Percentiles rank a stretch among this genome's conserved stretches.
Conservation (phyloP, 192 early-diverging fungal species). For the Coemansia sp. region DNA sequence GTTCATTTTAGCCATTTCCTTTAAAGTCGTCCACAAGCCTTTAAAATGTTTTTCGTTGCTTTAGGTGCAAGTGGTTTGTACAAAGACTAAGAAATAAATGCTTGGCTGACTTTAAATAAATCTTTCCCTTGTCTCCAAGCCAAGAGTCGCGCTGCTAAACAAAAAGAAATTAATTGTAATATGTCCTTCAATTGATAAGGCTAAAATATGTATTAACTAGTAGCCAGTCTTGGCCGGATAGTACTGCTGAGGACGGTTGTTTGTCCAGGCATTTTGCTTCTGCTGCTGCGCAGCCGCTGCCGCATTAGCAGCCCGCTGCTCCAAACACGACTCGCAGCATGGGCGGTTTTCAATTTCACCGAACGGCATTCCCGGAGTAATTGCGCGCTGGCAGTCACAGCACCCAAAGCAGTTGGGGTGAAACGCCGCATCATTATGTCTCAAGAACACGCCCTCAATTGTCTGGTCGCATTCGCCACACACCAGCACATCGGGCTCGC, state of each 20-base stretch:
- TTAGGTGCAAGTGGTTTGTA: too few relatives aligned
- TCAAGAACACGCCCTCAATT: constrained; percentile 51
- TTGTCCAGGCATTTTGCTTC: constrained; percentile 9
- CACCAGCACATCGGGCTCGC: constrained; percentile 6
- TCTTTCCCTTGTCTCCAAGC: too few relatives aligned
- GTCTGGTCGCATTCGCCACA: constrained; percentile 29
- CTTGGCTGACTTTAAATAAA: too few relatives aligned
- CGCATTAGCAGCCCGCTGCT: constrained; percentile 13
- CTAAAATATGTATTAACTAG: neutral
- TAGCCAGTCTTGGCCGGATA: constrained; percentile 9
- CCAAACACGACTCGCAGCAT: constrained; percentile 51
- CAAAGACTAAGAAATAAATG: too few relatives aligned
- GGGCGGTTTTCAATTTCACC: constrained; percentile 42
- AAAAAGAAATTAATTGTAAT: too few relatives aligned
- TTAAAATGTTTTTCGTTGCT: too few relatives aligned
- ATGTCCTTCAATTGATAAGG: too few relatives aligned
- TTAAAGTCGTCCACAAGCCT: too few relatives aligned
- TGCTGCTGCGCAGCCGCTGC: constrained; percentile 13
- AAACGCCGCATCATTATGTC: constrained; percentile 38
- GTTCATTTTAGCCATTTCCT: too few relatives aligned
- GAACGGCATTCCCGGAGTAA: constrained; percentile 55
- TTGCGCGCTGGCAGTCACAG: constrained; percentile 37
- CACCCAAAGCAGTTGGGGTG: constrained; percentile 54
- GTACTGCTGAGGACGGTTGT: constrained; percentile 11
- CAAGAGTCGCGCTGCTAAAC: too few relatives aligned